Conservation (phyloP, 179 eudicot genomes). For the Beta corolliflora region DNA sequence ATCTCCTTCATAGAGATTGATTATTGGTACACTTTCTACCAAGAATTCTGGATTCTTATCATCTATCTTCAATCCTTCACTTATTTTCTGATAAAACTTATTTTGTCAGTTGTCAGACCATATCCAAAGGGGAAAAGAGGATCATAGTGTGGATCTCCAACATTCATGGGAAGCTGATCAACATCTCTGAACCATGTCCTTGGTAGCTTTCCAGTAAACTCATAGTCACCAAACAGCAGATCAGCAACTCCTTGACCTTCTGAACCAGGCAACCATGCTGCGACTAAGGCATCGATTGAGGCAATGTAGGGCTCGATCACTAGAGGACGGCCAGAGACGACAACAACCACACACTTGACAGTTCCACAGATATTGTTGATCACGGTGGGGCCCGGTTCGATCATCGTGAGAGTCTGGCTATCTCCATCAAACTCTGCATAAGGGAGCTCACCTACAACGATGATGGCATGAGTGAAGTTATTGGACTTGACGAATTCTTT, state of each 20-base stretch:
- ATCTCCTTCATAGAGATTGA: no score
- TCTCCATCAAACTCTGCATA: conserved; percentile 67
- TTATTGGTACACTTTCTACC: no score
- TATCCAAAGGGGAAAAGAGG: conserved; percentile 75
- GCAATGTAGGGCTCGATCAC: conserved; percentile 62
- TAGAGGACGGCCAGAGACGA: conserved; percentile 66
- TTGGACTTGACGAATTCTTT: conserved; percentile 39
- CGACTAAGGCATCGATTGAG: conserved; percentile 60
- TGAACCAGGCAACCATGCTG: conserved; percentile 85
- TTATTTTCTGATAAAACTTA: neutral
- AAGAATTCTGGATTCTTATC: neutral
- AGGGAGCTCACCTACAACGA: conserved; percentile 68
- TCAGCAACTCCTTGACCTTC: conserved; percentile 79
- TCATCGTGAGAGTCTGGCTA: conserved; percentile 55
- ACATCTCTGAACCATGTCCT: conserved; percentile 69
- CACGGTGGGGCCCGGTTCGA: conserved; percentile 49
- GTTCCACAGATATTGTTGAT: conserved; percentile 55
- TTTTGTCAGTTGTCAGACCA: conserved; percentile 54
- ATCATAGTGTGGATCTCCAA: conserved; percentile 64
- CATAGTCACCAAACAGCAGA: conserved; percentile 67
- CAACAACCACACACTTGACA: conserved; percentile 60
- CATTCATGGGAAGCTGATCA: conserved; percentile 79
- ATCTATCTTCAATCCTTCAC: conserved; percentile 15
- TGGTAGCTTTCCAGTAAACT: conserved; percentile 66
- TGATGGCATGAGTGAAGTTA: conserved; percentile 55